phyloP scores from a whole-genome alignment of 192 early-diverging fungal genomes.

The Umbelopsis sp. region DNA sequence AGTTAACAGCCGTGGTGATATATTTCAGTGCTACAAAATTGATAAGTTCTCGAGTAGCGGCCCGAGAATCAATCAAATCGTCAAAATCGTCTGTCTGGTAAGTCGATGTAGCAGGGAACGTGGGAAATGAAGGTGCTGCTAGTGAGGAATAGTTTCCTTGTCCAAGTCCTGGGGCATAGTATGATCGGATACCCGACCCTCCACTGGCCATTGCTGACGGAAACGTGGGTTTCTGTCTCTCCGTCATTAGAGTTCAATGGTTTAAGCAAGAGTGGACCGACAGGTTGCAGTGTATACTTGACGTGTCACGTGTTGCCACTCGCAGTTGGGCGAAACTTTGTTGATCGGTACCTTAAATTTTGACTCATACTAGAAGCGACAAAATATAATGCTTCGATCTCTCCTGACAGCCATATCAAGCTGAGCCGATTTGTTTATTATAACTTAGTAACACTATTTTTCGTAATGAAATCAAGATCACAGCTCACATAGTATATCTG shows the following conservation, averaged over 20 bases:
- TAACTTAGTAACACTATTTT: no score
- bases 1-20: slow-evolving; percentile 57
- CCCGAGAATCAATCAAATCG: slow-evolving; percentile 48
- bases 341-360: no score
- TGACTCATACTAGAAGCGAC: no score
- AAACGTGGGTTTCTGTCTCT: slow-evolving; percentile 22
- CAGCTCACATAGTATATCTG: no score
- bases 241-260: not conserved
- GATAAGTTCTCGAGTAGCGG: slow-evolving; percentile 57
- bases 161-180: slow-evolving; percentile 32
- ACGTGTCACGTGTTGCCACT: no score
- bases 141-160: slow-evolving; percentile 33
- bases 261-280: not conserved
- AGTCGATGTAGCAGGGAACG: not conserved
- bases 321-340: no score
- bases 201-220: slow-evolving; percentile 31
- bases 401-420: no score
- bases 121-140: not conserved
- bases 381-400: no score
- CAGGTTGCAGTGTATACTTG: no score
- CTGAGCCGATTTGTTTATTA: no score
- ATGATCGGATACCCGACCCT: slow-evolving; percentile 33
- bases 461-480: no score
- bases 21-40: slow-evolving; percentile 67
- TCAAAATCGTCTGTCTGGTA: slow-evolving; percentile 31